A percentile compares a stretch with the other conserved stretches of the same genome.
These are phyloP conservation scores for Metschnikowia rubicola DNA, from an alignment of 805 yeast genomes.

Conservation along the genomic window DNA sequence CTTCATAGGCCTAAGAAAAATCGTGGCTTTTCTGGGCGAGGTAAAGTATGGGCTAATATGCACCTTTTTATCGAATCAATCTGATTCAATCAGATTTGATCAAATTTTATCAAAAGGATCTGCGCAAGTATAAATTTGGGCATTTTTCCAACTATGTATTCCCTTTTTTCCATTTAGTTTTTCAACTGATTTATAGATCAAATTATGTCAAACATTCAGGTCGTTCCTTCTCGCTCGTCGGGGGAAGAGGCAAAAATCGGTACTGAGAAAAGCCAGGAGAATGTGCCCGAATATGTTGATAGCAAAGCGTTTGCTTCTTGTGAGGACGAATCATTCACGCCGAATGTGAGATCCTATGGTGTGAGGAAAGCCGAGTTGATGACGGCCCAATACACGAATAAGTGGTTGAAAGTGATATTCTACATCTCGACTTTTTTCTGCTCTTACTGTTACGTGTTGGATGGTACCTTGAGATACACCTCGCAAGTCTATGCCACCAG, in stretches of 20 bases:
- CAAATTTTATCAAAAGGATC: too few relatives aligned
- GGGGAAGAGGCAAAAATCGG: neutral
- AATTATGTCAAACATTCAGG: too few relatives aligned
- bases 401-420: constrained; percentile 35
- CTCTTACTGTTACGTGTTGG: constrained; percentile 59
- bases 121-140: too few relatives aligned
- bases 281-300: neutral
- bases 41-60: too few relatives aligned
- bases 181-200: too few relatives aligned
- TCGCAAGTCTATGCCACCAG: constrained; percentile 55
- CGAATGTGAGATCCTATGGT: constrained; percentile 41
- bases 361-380: constrained; percentile 55
- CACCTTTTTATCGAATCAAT: too few relatives aligned
- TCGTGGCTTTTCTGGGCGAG: too few relatives aligned
- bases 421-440: constrained; percentile 50
- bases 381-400: constrained; percentile 34
- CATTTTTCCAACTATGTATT: too few relatives aligned
- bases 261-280: constrained; percentile 2
- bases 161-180: too few relatives aligned
- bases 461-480: constrained; percentile 45
- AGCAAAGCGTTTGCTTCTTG: neutral
- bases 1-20: too few relatives aligned
- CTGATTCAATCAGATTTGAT: too few relatives aligned
- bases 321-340: constrained; percentile 1
- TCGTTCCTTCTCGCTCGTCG: neutral